Conservation (phyloP, 495 filamentous ascomycete genomes). For the Trichocladium antarcticum region DNA sequence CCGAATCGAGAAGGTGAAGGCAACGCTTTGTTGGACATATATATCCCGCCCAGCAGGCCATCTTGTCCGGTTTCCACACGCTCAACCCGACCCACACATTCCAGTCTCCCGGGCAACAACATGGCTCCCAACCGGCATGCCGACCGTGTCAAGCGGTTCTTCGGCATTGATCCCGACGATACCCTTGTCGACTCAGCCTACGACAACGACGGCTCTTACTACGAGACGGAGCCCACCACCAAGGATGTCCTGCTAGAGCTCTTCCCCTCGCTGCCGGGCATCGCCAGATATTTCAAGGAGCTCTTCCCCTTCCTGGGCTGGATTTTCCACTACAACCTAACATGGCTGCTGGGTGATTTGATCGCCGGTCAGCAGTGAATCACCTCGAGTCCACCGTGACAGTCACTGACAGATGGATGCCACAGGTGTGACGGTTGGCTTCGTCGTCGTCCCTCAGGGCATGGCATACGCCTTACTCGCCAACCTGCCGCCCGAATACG, state of each 20-base stretch:
- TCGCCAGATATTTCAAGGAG: conserved; percentile 42
- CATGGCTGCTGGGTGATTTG: conserved; percentile 41
- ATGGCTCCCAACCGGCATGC: conserved; percentile 15
- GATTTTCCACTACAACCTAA: conserved; percentile 44
- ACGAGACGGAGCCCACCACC: conserved; percentile 65
- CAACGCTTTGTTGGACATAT: conserved; percentile 9
- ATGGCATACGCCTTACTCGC: conserved; percentile 57
- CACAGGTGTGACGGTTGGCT: conserved; percentile 21
- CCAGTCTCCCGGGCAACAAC: background rate
- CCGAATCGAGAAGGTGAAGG: background rate
- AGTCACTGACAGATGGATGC: background rate
- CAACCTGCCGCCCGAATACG: conserved; percentile 46
- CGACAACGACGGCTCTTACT: conserved; percentile 47
- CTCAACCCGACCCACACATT: background rate
- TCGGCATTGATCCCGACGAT: conserved; percentile 20
- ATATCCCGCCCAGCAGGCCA: conserved; percentile 4
- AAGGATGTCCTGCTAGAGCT: conserved; percentile 53
- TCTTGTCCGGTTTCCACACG: background rate
- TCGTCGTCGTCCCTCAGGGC: conserved; percentile 37
- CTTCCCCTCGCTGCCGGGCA: conserved; percentile 41
- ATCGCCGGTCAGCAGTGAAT: conserved; percentile 27
- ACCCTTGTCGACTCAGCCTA: conserved; percentile 15
- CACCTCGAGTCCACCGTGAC: too few species aligned
- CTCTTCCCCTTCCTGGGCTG: conserved; percentile 40
- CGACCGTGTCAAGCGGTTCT: conserved; percentile 23